Evolutionary conservation across 257 asterid species (phyloP), one percentile per base, ranked within the genome.

Genomic region (Eucommia ulmoides): DNA sequence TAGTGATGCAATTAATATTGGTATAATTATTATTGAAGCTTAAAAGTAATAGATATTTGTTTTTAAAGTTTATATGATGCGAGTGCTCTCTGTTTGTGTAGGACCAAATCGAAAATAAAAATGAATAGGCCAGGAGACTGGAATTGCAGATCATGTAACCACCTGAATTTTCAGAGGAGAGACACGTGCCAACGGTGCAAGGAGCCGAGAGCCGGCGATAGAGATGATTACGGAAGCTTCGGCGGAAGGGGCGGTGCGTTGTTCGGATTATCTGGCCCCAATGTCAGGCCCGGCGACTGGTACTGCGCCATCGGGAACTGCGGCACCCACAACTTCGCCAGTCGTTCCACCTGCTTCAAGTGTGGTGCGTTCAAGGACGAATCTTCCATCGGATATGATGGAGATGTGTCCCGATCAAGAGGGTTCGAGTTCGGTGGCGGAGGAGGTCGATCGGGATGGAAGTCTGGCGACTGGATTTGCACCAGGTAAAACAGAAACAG

Each of bases 271-370:
- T 66, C 94, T 16, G 97, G 97, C 16, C 97, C 96, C 1, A 93
- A 88, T 21, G 97, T 88, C 0, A 80, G 97, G 69, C 97, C 97
- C 48, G 97, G 97, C 0, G 97, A 88, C 65, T 88, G 97, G 97
- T 82, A 84, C 70, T 88, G 97, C 75, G 17, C 79, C 0, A 45
- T 78, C 5, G 80, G 84, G 8, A 80, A 75, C 70, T 89, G 97
- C 41, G 97, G 94, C 8, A 88, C 97, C 10, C 97, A 89, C 70
- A 89, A 89, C 79, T 89, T 89, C 53, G 97, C 96, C 15, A 89
- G 93, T 82, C 94, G 97, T 41, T 78, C 96, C 20, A 89, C 74
- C 83, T 89, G 97, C 81, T 89, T 89, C 82, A 89, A 82, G 65
- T 89, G 97, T 57, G 93, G 96, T 19, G 88, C 94, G 1, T 62